A percentile compares a stretch with the other conserved stretches of the same genome.
Evolutionary conservation across 768 basidiomycete species (phyloP).

Genomic region (Kondoa malvinella): DNA sequence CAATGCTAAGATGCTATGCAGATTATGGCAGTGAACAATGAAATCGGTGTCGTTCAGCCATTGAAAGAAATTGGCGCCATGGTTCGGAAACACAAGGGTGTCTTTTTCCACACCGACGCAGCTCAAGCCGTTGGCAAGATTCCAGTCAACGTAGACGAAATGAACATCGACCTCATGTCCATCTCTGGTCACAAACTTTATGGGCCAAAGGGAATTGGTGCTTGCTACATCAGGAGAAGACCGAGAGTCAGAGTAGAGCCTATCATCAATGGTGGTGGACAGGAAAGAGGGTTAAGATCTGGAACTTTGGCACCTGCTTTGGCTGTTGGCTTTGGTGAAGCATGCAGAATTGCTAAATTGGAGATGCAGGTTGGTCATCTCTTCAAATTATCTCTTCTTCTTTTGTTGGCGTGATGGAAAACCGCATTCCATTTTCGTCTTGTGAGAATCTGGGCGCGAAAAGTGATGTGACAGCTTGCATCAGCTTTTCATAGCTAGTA

Average conservation of each 20-base stretch:
- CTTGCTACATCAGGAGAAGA: conserved; percentile 76
- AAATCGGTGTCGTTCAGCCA: conserved; percentile 96
- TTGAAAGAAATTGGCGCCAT: conserved; percentile 84
- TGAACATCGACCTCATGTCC: conserved; percentile 88
- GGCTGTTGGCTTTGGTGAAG: conserved; percentile 84
- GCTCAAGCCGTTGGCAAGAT: conserved; percentile 79
- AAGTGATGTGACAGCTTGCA: not conserved
- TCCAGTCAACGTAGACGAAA: conserved; percentile 76
- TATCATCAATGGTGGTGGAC: conserved; percentile 85
- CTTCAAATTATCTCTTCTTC: conserved; percentile 16
- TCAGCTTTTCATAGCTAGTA: too few species aligned
- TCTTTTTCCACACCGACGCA: conserved; percentile 93
- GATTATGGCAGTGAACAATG: conserved; percentile 98
- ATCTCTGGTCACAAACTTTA: conserved; percentile 96
- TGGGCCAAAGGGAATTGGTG: conserved; percentile 91
- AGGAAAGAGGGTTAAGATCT: conserved; percentile 83
- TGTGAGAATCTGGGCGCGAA: not conserved
- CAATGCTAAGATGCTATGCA: not conserved
- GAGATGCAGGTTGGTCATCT: conserved; percentile 72
- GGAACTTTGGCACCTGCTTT: conserved; percentile 83
- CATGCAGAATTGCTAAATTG: conserved; percentile 69
- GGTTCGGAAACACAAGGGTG: conserved; percentile 65
- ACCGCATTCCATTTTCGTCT: not conserved
- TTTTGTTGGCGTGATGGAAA: not conserved
- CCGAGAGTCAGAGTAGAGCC: conserved; percentile 90